phyloP scores from a whole-genome alignment of 2,329 filamentous ascomycete genomes.

The Aspergillus pseudotamarii region DNA sequence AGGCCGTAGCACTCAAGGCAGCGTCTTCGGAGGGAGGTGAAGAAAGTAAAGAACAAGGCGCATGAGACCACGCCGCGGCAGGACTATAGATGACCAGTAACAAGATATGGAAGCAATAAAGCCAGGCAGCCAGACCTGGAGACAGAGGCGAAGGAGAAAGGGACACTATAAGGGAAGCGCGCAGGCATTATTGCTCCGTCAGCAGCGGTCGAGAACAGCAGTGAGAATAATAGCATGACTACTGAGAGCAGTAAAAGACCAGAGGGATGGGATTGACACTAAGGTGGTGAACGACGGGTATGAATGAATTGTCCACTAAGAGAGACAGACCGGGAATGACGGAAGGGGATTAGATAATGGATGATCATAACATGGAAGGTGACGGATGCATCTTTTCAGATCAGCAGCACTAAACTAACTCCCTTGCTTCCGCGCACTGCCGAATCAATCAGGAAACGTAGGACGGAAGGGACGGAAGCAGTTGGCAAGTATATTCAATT shows the following conservation, averaged over 20 bases:
- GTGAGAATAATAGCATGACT: conserved; percentile 1
- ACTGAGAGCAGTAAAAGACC: background rate
- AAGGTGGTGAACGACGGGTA: conserved; percentile 1
- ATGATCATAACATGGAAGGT: conserved; percentile 12
- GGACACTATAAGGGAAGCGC: conserved; percentile 26
- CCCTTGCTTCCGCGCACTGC: conserved; percentile 27
- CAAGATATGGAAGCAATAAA: conserved; percentile 16
- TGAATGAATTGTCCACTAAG: conserved; percentile 19
- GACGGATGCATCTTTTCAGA: conserved; percentile 27
- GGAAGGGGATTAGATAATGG: conserved; percentile 27
- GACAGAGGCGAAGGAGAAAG: conserved; percentile 15
- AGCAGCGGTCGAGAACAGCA: conserved; percentile 26
- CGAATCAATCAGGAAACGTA: conserved; percentile 13
- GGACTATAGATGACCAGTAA: conserved; percentile 5
- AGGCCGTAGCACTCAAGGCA: background rate
- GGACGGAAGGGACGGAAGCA: conserved; percentile 22
- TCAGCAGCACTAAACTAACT: conserved; percentile 2
- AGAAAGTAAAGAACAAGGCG: conserved; percentile 2
- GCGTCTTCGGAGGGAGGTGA: conserved; percentile 5
- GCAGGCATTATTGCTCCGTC: conserved; percentile 18
- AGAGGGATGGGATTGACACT: conserved; percentile 5
- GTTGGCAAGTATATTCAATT: background rate
- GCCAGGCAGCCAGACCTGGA: conserved; percentile 17
- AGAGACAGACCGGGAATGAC: conserved; percentile 27
- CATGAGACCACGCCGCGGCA: conserved; percentile 2